These are phyloP conservation scores for Fraxinus pennsylvanica DNA, from an alignment of 257 asterid species.

Conservation along the genomic window DNA sequence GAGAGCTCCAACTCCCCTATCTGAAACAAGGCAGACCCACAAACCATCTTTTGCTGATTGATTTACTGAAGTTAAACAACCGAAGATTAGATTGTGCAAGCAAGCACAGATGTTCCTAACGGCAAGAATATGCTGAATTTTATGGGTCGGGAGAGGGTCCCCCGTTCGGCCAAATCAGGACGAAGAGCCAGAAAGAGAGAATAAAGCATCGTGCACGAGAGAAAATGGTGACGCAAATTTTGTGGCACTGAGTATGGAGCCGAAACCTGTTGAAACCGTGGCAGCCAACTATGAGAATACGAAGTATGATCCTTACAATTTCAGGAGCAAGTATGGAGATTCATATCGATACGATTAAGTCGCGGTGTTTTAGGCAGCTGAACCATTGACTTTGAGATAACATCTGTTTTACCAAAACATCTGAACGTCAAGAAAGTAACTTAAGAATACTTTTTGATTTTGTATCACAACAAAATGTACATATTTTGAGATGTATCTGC, in stretches of 20 bases:
- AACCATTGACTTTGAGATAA: neutral
- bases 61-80: constrained; percentile 61
- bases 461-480: neutral
- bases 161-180: constrained; percentile 53
- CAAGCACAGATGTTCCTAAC: constrained; percentile 85
- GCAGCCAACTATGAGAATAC: constrained; percentile 48
- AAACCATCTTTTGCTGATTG: constrained; percentile 42
- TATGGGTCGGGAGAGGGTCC: constrained; percentile 70
- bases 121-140: constrained; percentile 74
- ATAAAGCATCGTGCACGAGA: constrained; percentile 71
- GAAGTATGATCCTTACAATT: constrained; percentile 58
- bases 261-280: constrained; percentile 57
- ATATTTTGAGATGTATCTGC: neutral
- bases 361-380: neutral
- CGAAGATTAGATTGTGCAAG: constrained; percentile 53
- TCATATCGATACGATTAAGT: constrained; percentile 44
- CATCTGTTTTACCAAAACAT: neutral
- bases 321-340: constrained; percentile 62
- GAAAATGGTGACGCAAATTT: constrained; percentile 48
- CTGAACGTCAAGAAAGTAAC: neutral
- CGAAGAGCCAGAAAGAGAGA: constrained; percentile 82
- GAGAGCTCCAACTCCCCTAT: constrained; percentile 52
- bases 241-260: constrained; percentile 49
- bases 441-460: neutral
- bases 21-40: constrained; percentile 60